A percentile compares a stretch with the other conserved stretches of the same genome.
Conservation (phyloP, 225 moss, liverwort and hornwort genomes). For the Physcomitrium patens region DNA sequence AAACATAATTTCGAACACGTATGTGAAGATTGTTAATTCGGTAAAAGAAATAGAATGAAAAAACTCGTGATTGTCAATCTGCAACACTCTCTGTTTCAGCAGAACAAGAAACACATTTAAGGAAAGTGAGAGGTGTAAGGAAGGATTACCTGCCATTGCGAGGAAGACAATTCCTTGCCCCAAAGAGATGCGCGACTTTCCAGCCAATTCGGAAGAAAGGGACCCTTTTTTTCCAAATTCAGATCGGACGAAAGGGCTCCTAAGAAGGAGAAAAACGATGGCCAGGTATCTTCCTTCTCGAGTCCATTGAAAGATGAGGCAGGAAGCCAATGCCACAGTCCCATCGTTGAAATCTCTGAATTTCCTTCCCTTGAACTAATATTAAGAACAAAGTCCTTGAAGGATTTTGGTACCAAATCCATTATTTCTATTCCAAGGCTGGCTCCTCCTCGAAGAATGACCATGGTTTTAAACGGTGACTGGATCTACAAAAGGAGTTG, state of each 20-base stretch:
- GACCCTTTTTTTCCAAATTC: constrained; percentile 30
- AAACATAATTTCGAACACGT: background rate
- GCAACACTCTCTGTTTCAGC: background rate
- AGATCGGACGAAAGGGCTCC: constrained; percentile 22
- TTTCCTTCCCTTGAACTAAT: constrained; percentile 12
- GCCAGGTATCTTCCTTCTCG: constrained; percentile 46
- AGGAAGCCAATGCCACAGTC: constrained; percentile 67
- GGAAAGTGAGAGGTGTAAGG: constrained; percentile 4
- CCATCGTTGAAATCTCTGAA: constrained; percentile 29
- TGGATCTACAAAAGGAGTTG: constrained; percentile 34
- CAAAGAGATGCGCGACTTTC: constrained; percentile 47
- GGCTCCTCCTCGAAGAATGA: constrained; percentile 38
- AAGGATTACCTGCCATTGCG: constrained; percentile 68
- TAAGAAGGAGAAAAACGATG: constrained; percentile 50
- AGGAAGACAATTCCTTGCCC: constrained; percentile 48
- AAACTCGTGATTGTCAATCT: background rate
- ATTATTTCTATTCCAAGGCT: constrained; percentile 44
- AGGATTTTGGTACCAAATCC: constrained; percentile 35
- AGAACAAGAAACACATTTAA: constrained; percentile 2
- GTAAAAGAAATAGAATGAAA: background rate
- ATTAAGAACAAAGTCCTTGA: constrained; percentile 36
- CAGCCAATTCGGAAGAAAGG: constrained; percentile 52
- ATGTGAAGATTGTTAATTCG: background rate
- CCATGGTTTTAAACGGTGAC: constrained; percentile 63
- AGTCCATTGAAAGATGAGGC: constrained; percentile 26